These are phyloP conservation scores for Tephrocybe sp. DNA, from an alignment of 768 basidiomycete species.

Conservation along the genomic window DNA sequence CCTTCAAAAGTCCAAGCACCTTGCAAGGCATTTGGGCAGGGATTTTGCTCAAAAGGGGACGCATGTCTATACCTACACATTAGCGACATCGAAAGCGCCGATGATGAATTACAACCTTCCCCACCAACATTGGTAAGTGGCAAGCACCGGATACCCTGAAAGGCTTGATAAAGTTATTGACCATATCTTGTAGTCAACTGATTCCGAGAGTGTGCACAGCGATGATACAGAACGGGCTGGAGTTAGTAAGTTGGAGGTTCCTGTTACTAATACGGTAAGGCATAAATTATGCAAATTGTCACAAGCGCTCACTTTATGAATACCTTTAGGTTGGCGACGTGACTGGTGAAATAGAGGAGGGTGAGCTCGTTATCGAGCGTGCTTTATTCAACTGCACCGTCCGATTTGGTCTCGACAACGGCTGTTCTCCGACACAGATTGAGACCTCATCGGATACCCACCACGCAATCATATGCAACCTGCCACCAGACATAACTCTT, in stretches of 20 bases:
- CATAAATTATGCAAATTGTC: too few species aligned
- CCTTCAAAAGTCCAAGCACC: conserved; percentile 22
- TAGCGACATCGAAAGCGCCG: conserved; percentile 14
- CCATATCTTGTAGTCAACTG: background rate
- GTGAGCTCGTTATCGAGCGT: conserved; percentile 18
- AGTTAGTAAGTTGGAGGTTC: too few species aligned
- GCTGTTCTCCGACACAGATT: conserved; percentile 28
- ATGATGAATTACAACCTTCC: background rate
- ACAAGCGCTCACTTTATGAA: too few species aligned
- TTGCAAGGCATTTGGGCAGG: conserved; percentile 36
- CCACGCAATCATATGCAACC: conserved; percentile 36
- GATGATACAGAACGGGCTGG: background rate
- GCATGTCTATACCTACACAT: conserved; percentile 30
- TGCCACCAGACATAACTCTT: conserved; percentile 31
- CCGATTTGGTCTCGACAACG: conserved; percentile 30
- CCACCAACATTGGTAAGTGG: conserved; percentile 5
- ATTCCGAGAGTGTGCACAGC: background rate
- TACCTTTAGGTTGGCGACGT: background rate
- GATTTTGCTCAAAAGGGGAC: conserved; percentile 30
- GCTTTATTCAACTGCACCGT: conserved; percentile 27
- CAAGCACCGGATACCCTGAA: background rate
- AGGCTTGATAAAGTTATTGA: background rate
- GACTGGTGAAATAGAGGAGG: background rate
- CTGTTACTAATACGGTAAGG: too few species aligned
- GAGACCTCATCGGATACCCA: conserved; percentile 35